These are phyloP conservation scores for Geotrichum carabidarum DNA, from an alignment of 1,139 yeast species.

Conservation along the genomic window DNA sequence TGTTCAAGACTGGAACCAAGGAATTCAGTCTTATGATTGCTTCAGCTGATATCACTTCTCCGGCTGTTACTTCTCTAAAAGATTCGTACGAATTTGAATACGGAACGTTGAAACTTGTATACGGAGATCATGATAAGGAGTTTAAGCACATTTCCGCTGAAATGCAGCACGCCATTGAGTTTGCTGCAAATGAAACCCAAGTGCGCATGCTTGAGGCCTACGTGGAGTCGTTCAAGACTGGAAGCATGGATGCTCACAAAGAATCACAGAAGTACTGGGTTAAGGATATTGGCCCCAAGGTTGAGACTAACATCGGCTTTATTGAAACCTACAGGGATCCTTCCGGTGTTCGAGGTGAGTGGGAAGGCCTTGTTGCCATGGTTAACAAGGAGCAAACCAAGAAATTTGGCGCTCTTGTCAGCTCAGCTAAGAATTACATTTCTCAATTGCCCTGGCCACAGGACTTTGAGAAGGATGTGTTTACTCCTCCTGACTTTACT, in stretches of 20 bases:
- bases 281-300: conserved; percentile 74
- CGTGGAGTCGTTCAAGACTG: conserved; percentile 66
- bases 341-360: conserved; percentile 86
- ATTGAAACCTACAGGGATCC: conserved; percentile 92
- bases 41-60: conserved; percentile 26
- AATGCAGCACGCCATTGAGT: conserved; percentile 52
- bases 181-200: conserved; percentile 73
- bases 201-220: conserved; percentile 58
- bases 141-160: conserved; percentile 55
- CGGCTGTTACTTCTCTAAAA: conserved; percentile 27
- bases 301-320: conserved; percentile 83
- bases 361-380: conserved; percentile 93
- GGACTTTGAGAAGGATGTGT: conserved; percentile 73
- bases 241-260: conserved; percentile 81
- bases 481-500: conserved; percentile 88
- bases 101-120: conserved; percentile 50
- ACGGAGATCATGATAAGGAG: conserved; percentile 69
- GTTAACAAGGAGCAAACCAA: conserved; percentile 82
- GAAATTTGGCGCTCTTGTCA: conserved; percentile 66
- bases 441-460: conserved; percentile 68
- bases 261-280: conserved; percentile 85
- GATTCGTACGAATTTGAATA: conserved; percentile 26
- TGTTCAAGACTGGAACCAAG: conserved; percentile 38
- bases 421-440: conserved; percentile 60
- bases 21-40: conserved; percentile 33